These are phyloP conservation scores for Gonium pectorale DNA, from an alignment of 139 green algal genomes.

Conservation along the genomic window DNA sequence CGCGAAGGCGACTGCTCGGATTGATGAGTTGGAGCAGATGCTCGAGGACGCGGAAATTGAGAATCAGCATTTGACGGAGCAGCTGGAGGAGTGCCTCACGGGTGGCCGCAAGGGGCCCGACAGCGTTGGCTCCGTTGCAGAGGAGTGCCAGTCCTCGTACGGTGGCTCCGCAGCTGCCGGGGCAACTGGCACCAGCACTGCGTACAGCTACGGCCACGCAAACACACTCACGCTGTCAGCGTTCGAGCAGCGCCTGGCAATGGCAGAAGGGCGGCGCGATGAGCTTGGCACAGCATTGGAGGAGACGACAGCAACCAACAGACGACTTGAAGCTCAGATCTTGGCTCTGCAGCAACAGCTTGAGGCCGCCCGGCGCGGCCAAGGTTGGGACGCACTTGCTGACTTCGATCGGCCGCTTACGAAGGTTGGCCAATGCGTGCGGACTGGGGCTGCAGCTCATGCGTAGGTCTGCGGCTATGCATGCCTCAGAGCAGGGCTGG, in stretches of 20 bases:
- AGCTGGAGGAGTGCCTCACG: constrained; percentile 49
- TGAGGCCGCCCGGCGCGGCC: neutral
- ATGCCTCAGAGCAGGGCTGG: too few species aligned
- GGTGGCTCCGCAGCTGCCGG: neutral
- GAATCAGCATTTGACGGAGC: constrained; percentile 51
- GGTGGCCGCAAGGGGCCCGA: constrained; percentile 15
- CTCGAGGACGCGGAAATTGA: constrained; percentile 53
- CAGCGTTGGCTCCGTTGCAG: constrained; percentile 10
- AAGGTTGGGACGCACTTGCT: neutral
- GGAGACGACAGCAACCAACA: neutral
- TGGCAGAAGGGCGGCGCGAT: constrained; percentile 31
- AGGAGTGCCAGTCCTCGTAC: constrained; percentile 26
- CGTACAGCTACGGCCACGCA: constrained; percentile 27
- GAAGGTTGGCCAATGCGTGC: too few species aligned
- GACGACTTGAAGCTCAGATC: constrained; percentile 24
- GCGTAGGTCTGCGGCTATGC: too few species aligned
- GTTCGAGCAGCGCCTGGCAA: constrained; percentile 38
- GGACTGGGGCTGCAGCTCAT: too few species aligned
- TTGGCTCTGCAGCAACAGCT: neutral
- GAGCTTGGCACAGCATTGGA: constrained; percentile 14
- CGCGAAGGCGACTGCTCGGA: neutral
- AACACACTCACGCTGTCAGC: constrained; percentile 29
- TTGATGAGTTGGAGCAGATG: constrained; percentile 45
- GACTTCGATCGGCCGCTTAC: neutral
- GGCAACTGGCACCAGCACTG: neutral